These are phyloP conservation scores for Angomonas ambiguus DNA, from an alignment of 208 protist species.

Conservation along the genomic window DNA sequence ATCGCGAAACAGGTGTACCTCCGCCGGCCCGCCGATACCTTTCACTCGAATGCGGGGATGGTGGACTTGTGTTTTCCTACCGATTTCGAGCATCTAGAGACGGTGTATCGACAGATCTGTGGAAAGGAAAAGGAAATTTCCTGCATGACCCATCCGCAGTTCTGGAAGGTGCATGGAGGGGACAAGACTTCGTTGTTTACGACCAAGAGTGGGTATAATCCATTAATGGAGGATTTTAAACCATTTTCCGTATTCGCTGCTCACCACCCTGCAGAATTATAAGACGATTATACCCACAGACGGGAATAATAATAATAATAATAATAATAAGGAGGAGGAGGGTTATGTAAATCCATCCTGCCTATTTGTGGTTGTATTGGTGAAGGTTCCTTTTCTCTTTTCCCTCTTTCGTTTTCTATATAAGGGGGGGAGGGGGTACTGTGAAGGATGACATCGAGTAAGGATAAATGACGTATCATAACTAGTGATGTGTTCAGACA, in stretches of 20 bases:
- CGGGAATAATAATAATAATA: too few relatives aligned
- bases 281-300: too few relatives aligned
- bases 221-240: conserved; percentile 78
- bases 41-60: conserved; percentile 76
- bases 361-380: too few relatives aligned
- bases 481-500: background rate
- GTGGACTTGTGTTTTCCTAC: conserved; percentile 88
- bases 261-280: conserved; percentile 78
- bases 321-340: too few relatives aligned
- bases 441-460: background rate
- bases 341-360: too few relatives aligned
- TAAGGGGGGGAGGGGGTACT: too few relatives aligned
- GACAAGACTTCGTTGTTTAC: conserved; percentile 83
- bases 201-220: conserved; percentile 80
- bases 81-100: conserved; percentile 69
- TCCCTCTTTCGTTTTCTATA: too few relatives aligned
- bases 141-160: conserved; percentile 68
- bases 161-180: conserved; percentile 76
- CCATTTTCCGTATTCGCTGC: conserved; percentile 77
- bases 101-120: conserved; percentile 62
- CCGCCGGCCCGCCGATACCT: conserved; percentile 43
- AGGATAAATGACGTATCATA: too few relatives aligned
- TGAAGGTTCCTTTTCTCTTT: background rate
- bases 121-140: conserved; percentile 63
- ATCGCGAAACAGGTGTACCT: conserved; percentile 77